These are phyloP conservation scores for Chimonanthus praecox DNA, from an alignment of 164 flowering plant genomes.

Conservation along the genomic window DNA sequence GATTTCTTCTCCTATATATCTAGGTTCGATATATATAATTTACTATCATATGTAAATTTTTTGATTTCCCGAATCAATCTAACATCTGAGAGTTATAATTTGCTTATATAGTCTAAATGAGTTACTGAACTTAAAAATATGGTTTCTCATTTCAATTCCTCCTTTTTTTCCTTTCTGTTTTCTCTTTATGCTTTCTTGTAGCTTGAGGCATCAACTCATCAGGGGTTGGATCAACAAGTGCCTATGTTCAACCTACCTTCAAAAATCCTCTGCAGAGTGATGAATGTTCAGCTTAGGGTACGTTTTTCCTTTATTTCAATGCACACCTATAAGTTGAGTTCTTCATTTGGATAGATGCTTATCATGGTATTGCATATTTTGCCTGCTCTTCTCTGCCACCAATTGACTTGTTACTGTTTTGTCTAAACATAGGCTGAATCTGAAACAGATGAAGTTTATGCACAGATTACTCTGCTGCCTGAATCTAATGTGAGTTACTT, in stretches of 20 bases:
- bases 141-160: background rate
- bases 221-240: conserved; percentile 70
- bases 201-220: conserved; percentile 90
- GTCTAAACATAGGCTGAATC: conserved; percentile 25
- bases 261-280: conserved; percentile 84
- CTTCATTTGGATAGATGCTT: background rate
- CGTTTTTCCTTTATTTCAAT: conserved; percentile 9
- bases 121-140: background rate
- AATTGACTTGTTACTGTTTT: conserved; percentile 6
- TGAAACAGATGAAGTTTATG: conserved; percentile 40
- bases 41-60: no score
- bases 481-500: conserved; percentile 25
- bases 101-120: no score
- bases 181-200: conserved; percentile 15
- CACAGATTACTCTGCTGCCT: conserved; percentile 32
- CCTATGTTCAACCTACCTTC: conserved; percentile 78
- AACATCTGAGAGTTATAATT: background rate
- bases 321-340: background rate
- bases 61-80: no score
- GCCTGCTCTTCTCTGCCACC: background rate
- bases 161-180: background rate
- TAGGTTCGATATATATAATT: no score
- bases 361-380: background rate
- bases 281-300: conserved; percentile 73
- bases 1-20: background rate